Evolutionary conservation across 495 filamentous ascomycete species (phyloP).

Genomic region (Lepraria neglecta): DNA sequence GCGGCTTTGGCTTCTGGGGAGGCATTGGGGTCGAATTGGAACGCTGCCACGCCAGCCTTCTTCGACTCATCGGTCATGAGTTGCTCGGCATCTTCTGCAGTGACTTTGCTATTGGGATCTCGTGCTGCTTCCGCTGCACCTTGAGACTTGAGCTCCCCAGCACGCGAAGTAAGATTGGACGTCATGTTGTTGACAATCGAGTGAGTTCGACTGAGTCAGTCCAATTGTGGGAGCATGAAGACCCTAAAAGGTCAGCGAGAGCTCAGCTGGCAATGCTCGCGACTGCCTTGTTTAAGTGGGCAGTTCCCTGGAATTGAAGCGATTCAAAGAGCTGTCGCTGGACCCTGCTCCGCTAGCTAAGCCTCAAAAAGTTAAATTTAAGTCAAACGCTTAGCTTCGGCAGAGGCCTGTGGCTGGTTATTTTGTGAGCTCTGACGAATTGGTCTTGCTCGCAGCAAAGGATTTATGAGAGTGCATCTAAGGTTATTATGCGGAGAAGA

Average conservation of each 20-base stretch:
- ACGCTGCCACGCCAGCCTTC: slow-evolving; percentile 69
- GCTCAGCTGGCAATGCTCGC: slow-evolving; percentile 1
- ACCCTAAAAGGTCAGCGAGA: background rate
- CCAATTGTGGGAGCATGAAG: background rate
- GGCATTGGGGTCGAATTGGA: slow-evolving; percentile 82
- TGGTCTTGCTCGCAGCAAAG: no score
- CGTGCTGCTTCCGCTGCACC: slow-evolving; percentile 60
- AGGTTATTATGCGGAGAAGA: background rate
- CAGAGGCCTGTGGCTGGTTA: background rate
- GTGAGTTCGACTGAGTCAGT: background rate
- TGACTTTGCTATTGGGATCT: slow-evolving; percentile 61
- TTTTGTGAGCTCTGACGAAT: no score
- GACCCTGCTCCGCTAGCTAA: background rate
- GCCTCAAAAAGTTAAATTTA: slow-evolving; percentile 2
- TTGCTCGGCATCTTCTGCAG: slow-evolving; percentile 63
- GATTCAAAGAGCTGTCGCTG: slow-evolving; percentile 5
- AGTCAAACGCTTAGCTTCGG: background rate
- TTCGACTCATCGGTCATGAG: slow-evolving; percentile 67
- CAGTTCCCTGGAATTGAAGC: background rate
- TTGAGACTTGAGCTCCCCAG: slow-evolving; percentile 68
- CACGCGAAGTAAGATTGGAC: slow-evolving; percentile 26
- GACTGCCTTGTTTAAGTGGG: background rate
- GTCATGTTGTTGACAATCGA: slow-evolving; percentile 24
- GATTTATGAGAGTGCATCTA: no score
- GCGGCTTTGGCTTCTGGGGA: slow-evolving; percentile 76